Conservation (phyloP, 2,329 filamentous ascomycete species). For the Aspergillus fumigatiaffinis region DNA sequence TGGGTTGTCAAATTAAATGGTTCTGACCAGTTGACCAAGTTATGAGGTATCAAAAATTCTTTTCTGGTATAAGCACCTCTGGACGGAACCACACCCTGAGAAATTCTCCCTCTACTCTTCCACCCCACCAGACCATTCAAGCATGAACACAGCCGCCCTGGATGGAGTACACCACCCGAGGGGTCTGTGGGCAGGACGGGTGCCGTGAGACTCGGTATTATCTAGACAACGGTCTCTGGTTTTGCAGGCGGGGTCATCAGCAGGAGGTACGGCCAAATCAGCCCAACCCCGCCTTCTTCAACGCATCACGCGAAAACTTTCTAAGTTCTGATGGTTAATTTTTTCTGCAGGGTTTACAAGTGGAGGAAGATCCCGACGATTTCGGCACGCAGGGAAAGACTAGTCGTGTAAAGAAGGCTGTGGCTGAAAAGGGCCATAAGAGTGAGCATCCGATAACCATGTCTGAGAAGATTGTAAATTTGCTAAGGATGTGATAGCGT, state of each 20-base stretch:
- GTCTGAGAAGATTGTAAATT: constrained; percentile 10
- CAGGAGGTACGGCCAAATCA: constrained; percentile 57
- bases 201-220: constrained; percentile 72
- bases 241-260: constrained; percentile 76
- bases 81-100: not conserved
- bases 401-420: constrained; percentile 52
- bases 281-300: constrained; percentile 1
- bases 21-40: not conserved
- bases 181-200: constrained; percentile 54
- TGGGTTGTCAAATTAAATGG: not conserved
- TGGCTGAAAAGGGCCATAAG: constrained; percentile 50
- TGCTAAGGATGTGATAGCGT: constrained; percentile 49
- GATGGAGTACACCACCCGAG: constrained; percentile 45
- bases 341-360: constrained; percentile 37
- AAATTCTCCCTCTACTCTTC: not conserved
- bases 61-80: not conserved
- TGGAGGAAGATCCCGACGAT: constrained; percentile 63
- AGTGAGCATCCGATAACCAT: constrained; percentile 31
- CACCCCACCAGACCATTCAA: constrained; percentile 1
- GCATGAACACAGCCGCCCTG: constrained; percentile 28
- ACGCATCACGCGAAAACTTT: constrained; percentile 12
- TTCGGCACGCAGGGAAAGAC: constrained; percentile 61
- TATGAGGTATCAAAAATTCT: not conserved
- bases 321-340: not conserved
- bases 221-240: constrained; percentile 70